Base-by-base conservation (phyloP, 2,329 filamentous ascomycete genomes). In the Seiridium cupressi region DNA sequence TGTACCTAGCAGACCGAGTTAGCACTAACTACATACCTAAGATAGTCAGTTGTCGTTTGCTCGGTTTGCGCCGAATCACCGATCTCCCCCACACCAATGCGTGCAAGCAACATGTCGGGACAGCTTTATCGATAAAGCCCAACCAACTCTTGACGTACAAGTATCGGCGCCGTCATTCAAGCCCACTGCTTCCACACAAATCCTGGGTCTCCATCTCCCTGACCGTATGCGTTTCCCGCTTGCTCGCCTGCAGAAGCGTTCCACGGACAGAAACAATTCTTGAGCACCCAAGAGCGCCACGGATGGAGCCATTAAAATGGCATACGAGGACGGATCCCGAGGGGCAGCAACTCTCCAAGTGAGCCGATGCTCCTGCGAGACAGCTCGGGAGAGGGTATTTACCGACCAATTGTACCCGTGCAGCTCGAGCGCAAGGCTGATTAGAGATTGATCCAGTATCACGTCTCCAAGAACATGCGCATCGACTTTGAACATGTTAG, bases 301-400 rank as follows among this genome's bases (percentile, higher is more conserved):
- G 54, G 53, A 42, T 42, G 38, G 38, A 7, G 38, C 38, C 38
- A 13, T 8, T 53, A 40, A 51, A 53, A 61, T 61, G 60, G 56
- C 51, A 53, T 44, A 53, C 55, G 47, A 44, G 35, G 47, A 34
- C 58, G 47, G 42, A 36, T 46, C 36, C 47, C 42, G 38, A 31
- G 34, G 48, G 57, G 54, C 32, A 34, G 32, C 49, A 13, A 48
- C 53, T 46, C 54, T 60, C 44, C 58, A 57, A 57, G 47, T 62
- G 44, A 60, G 55, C 60, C 51, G 49, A 42, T 57, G 60, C 56
- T 40, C 51, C 47, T 59, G 51, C 51, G 60, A 61, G 56, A 61
- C 60, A 26, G 60, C 34, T 5, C 56, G 57, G 32, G 47, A 59
- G 40, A 32, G 60, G 44, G 60, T 55, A 34, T 51, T 13, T n/a